phyloP scores from a whole-genome alignment of 2,329 filamentous ascomycete species.

The Calonectria pauciramosa region DNA sequence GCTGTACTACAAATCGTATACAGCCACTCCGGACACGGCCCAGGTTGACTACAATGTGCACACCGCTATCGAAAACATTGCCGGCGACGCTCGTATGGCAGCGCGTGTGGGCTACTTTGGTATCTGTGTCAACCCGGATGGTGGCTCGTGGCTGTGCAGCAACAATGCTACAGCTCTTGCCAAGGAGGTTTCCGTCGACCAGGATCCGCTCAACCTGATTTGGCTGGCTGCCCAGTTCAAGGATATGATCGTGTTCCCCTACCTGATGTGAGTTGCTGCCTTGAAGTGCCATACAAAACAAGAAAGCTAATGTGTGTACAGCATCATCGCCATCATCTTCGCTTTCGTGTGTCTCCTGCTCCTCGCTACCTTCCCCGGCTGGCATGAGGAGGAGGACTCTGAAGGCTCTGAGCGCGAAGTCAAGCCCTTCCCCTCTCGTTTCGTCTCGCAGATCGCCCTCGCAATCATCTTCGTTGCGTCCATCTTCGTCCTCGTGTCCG shows the following conservation, averaged over 20 bases:
- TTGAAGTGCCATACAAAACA: too few relatives aligned
- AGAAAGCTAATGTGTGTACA: slow-evolving; percentile 51
- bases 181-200: slow-evolving; percentile 88
- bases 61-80: slow-evolving; percentile 89
- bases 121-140: slow-evolving; percentile 94
- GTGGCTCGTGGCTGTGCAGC: slow-evolving; percentile 92
- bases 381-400: slow-evolving; percentile 91
- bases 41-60: slow-evolving; percentile 93
- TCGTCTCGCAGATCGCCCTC: slow-evolving; percentile 92
- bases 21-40: slow-evolving; percentile 83
- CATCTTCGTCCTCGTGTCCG: slow-evolving; percentile 80
- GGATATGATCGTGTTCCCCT: slow-evolving; percentile 98
- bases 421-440: slow-evolving; percentile 92
- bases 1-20: slow-evolving; percentile 94
- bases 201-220: slow-evolving; percentile 96
- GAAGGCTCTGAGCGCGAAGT: slow-evolving; percentile 89
- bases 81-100: slow-evolving; percentile 85
- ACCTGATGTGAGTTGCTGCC: slow-evolving; percentile 82
- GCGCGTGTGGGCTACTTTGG: slow-evolving; percentile 98
- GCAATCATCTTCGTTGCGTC: slow-evolving; percentile 89
- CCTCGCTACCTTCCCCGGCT: slow-evolving; percentile 95
- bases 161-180: slow-evolving; percentile 97
- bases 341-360: slow-evolving; percentile 96
- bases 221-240: slow-evolving; percentile 99
- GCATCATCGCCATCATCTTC: slow-evolving; percentile 97